These are phyloP conservation scores for Cryphonectria parasitica DNA, from an alignment of 2,329 filamentous ascomycete genomes.

Conservation along the genomic window DNA sequence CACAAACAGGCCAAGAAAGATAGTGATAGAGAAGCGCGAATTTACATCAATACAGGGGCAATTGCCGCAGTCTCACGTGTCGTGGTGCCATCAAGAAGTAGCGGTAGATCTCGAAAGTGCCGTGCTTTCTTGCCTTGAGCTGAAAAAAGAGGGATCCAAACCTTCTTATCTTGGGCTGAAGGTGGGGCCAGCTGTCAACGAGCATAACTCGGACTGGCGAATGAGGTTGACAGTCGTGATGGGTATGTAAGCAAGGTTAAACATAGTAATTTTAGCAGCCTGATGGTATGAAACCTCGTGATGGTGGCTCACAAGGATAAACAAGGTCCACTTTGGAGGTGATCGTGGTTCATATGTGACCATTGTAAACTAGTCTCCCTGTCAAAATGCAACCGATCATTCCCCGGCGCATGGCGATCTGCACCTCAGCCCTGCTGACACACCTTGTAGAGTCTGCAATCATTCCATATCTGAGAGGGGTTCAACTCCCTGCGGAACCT, in stretches of 20 bases:
- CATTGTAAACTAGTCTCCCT: neutral
- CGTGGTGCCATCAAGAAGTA: neutral
- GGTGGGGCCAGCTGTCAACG: neutral
- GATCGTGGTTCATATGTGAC: neutral
- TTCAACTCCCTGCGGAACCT: neutral
- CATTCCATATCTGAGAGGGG: neutral
- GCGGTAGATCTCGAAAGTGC: neutral
- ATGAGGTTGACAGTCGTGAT: neutral
- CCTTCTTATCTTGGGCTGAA: neutral
- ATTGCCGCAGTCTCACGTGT: neutral
- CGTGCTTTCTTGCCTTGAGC: too few relatives aligned
- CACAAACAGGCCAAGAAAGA: neutral
- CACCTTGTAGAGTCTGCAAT: neutral
- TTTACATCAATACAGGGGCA: neutral
- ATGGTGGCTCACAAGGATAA: neutral
- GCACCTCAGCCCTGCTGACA: slow-evolving; percentile 11
- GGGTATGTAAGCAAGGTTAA: neutral
- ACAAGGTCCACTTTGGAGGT: neutral
- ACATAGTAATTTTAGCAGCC: neutral
- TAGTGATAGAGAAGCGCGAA: neutral
- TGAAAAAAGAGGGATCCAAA: too few relatives aligned
- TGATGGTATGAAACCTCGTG: neutral
- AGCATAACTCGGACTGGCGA: neutral
- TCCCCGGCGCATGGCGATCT: neutral
- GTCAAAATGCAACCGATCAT: neutral